Evolutionary conservation across 495 filamentous ascomycete genomes (phyloP).

Genomic region (Penicillium paradoxum): DNA sequence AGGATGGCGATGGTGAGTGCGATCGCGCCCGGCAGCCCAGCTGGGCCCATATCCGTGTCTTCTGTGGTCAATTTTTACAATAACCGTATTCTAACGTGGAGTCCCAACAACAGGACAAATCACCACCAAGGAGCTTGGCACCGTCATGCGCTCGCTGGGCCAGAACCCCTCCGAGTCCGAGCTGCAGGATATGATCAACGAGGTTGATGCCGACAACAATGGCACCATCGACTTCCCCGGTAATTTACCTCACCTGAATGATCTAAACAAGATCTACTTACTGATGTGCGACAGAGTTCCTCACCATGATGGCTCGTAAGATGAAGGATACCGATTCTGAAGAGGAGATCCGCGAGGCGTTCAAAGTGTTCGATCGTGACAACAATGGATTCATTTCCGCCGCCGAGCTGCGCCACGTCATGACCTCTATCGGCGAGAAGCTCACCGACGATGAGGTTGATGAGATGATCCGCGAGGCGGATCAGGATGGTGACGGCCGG

Average conservation of each 20-base stretch:
- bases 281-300: slow-evolving; percentile 64
- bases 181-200: slow-evolving; percentile 99
- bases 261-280: background rate
- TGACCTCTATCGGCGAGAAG: slow-evolving; percentile 99
- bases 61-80: background rate
- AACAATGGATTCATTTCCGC: slow-evolving; percentile 99
- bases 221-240: slow-evolving; percentile 99
- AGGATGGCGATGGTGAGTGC: slow-evolving; percentile 98
- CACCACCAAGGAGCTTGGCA: slow-evolving; percentile 98
- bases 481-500: slow-evolving; percentile 95
- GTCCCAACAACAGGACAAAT: slow-evolving; percentile 70
- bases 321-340: slow-evolving; percentile 99
- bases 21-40: slow-evolving; percentile 9
- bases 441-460: slow-evolving; percentile 99
- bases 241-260: slow-evolving; percentile 33
- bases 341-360: slow-evolving; percentile 95
- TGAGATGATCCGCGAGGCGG: slow-evolving; percentile 99
- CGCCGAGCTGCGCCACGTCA: slow-evolving; percentile 95
- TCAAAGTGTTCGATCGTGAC: slow-evolving; percentile 97
- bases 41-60: background rate
- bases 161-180: slow-evolving; percentile 99
- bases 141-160: slow-evolving; percentile 98
- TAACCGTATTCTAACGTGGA: background rate
- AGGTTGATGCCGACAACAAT: slow-evolving; percentile 99
- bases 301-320: slow-evolving; percentile 99